Conservation (phyloP, 2,329 filamentous ascomycete genomes). For the Coleophoma crateriformis region DNA sequence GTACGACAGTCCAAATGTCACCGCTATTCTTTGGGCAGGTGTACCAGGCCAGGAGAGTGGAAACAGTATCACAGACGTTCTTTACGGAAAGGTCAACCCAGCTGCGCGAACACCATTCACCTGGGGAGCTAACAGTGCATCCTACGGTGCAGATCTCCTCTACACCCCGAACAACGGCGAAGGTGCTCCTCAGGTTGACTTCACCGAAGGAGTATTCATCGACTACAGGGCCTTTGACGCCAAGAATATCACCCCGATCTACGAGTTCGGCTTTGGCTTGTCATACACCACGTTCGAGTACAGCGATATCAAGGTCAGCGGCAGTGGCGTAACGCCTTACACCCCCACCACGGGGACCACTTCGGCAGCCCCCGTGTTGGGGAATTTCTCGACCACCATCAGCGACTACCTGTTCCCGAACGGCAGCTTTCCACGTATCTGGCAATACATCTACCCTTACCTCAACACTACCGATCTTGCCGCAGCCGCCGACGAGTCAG, state of each 20-base stretch:
- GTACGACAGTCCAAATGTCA: conserved; percentile 72
- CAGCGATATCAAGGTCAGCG: conserved; percentile 51
- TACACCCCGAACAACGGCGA: conserved; percentile 61
- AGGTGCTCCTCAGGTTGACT: conserved; percentile 65
- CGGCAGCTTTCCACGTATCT: conserved; percentile 40
- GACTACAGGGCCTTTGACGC: conserved; percentile 74
- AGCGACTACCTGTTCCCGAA: conserved; percentile 64
- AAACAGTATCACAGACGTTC: conserved; percentile 72
- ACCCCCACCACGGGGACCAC: conserved; percentile 57
- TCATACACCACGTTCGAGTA: conserved; percentile 77
- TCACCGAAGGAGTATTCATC: conserved; percentile 74
- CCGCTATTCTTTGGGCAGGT: conserved; percentile 78
- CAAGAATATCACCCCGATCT: conserved; percentile 59
- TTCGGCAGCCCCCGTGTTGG: conserved; percentile 56
- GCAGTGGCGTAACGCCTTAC: conserved; percentile 13
- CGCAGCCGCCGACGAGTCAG: conserved; percentile 43
- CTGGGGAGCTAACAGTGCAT: conserved; percentile 56
- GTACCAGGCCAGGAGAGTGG: conserved; percentile 80
- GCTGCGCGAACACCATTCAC: conserved; percentile 76
- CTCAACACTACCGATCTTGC: conserved; percentile 39
- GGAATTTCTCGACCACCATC: conserved; percentile 54
- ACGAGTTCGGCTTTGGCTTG: conserved; percentile 76
- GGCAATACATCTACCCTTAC: conserved; percentile 50
- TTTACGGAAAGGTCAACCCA: conserved; percentile 77
- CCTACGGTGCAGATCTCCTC: conserved; percentile 35